Conservation (phyloP, 2,329 filamentous ascomycete species). For the Decorospora gaudefroyi region DNA sequence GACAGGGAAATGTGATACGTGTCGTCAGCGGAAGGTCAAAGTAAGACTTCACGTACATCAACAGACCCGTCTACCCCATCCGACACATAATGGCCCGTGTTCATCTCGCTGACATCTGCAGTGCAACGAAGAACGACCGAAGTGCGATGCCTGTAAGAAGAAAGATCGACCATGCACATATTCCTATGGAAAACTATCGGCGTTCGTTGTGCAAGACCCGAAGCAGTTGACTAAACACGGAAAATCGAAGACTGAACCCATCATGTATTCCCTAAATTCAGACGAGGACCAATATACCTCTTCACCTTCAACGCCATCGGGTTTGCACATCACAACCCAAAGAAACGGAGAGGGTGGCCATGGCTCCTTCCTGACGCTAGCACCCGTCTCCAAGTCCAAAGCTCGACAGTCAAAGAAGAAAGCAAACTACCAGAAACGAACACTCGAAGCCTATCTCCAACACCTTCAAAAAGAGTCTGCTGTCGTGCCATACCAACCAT, state of each 20-base stretch:
- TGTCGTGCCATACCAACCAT: constrained; percentile 13
- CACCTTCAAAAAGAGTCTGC: constrained; percentile 16
- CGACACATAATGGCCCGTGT: background rate
- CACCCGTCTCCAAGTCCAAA: constrained; percentile 19
- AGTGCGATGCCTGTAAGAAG: constrained; percentile 36
- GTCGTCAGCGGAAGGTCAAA: constrained; percentile 41
- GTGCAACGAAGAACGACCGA: constrained; percentile 39
- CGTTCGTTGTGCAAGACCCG: constrained; percentile 36
- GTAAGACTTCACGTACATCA: constrained; percentile 10
- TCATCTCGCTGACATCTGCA: constrained; percentile 10
- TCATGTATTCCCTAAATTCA: constrained; percentile 19
- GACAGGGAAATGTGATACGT: constrained; percentile 40
- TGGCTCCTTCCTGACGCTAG: constrained; percentile 37
- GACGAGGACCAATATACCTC: background rate
- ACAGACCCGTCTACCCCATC: no score
- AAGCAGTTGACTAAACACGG: constrained; percentile 39
- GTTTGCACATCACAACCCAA: constrained; percentile 25
- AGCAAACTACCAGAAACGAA: constrained; percentile 16
- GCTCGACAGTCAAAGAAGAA: constrained; percentile 19
- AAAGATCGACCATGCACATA: constrained; percentile 37
- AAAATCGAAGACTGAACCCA: constrained; percentile 22
- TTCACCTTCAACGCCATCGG: constrained; percentile 11
- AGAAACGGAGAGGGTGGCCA: constrained; percentile 27
- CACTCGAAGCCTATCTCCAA: constrained; percentile 22
- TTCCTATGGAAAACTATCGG: constrained; percentile 34